phyloP scores from a whole-genome alignment of 2,329 filamentous ascomycete genomes.

The Colletotrichum higginsianum region DNA sequence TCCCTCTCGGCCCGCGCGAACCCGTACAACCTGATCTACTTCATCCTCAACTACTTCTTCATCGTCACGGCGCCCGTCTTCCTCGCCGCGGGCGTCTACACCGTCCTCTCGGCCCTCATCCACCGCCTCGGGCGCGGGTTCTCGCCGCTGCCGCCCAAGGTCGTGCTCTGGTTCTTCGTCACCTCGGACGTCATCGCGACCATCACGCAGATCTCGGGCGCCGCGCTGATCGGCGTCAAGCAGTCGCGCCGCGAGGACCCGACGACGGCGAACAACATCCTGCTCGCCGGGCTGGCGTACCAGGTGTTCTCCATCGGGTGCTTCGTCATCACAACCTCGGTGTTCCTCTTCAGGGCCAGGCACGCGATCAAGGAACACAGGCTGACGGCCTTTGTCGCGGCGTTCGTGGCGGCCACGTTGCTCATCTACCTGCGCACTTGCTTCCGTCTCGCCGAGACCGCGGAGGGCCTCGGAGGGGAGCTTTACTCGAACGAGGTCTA shows the following conservation, averaged over 20 bases:
- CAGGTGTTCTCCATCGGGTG: slow-evolving; percentile 67
- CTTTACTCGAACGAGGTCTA: slow-evolving; percentile 66
- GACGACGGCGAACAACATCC: slow-evolving; percentile 66
- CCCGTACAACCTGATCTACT: slow-evolving; percentile 69
- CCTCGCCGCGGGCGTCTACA: slow-evolving; percentile 69
- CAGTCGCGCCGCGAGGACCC: slow-evolving; percentile 65
- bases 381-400: slow-evolving; percentile 57
- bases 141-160: slow-evolving; percentile 60
- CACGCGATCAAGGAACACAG: slow-evolving; percentile 48
- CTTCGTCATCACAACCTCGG: slow-evolving; percentile 60
- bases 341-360: slow-evolving; percentile 58
- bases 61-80: slow-evolving; percentile 73
- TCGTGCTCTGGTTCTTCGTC: slow-evolving; percentile 69
- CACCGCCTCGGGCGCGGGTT: slow-evolving; percentile 58
- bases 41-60: slow-evolving; percentile 73
- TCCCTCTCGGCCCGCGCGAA: slow-evolving; percentile 63
- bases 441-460: slow-evolving; percentile 69
- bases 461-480: slow-evolving; percentile 61
- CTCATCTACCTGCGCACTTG: slow-evolving; percentile 67
- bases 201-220: slow-evolving; percentile 67
- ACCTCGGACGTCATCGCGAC: slow-evolving; percentile 68
- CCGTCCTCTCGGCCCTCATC: slow-evolving; percentile 67
- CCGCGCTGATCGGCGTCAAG: slow-evolving; percentile 66
- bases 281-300: slow-evolving; percentile 68
- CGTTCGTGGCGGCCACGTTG: slow-evolving; percentile 61